Base-by-base conservation (phyloP, 805 yeast genomes). In the Metschnikowia vanudenii region DNA sequence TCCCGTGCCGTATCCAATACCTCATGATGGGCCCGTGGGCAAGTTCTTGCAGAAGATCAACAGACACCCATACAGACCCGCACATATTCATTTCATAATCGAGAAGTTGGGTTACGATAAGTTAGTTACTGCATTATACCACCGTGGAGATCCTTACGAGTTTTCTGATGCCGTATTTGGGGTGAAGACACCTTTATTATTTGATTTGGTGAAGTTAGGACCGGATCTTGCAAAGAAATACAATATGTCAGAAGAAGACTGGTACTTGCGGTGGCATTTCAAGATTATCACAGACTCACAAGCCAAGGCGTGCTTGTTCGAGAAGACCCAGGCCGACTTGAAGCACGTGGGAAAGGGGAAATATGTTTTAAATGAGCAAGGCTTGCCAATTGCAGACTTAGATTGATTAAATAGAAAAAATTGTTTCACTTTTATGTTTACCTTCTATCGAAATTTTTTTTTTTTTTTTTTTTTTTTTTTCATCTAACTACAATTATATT, bases 161-260 rank as follows among this genome's bases (percentile, higher is more conserved):
- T 49, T 20, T 11, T 54, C 59, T 3, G 60, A 57, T 48, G 59
- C 60, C 7, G 60, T 56, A 3, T 56, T 57, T 38, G 61, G 60
- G 4, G 61, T 57, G 7, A 57, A 57, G 41, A 35, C 57, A 16
- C 41, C 40, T 13, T 45, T 52, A 31, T 48, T 52, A 24, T 54
- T 49, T 32, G 40, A 22, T 10, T 50, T 57, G 36, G 50, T 45
- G 26, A 49, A 43, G 34, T 41, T 57, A 36, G 57, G 59, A 11
- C 40, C 50, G 22, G 58, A 49, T 22, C 49, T 40, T 29, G 61
- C 61, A 14, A 31, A 43, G 24, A 42, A 54, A 38, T 46, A 49
- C 36, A 40, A 37, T 29, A 56, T 57, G 61, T 46, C 54, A 4
- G 47, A 42, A 18, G 41, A 48, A 38, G 61, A 57, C 46, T 56